Percentiles rank a stretch among this genome's conserved stretches.
These are phyloP conservation scores for Trametes polyzona DNA, from an alignment of 1,284 basidiomycete species.

Conservation along the genomic window DNA sequence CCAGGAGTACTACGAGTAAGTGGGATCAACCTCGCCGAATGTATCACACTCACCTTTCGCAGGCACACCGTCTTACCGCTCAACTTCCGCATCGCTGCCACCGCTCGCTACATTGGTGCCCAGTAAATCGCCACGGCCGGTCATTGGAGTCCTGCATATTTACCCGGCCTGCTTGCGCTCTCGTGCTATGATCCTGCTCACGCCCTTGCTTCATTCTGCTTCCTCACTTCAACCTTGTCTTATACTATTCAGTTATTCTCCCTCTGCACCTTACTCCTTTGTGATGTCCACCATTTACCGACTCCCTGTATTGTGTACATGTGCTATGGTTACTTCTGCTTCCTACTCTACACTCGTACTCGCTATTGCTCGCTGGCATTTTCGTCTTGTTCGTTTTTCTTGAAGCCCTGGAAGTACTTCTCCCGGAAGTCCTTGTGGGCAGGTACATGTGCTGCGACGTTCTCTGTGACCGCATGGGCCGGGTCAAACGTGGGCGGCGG, in stretches of 20 bases:
- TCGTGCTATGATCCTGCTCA: neutral
- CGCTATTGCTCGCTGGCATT: neutral
- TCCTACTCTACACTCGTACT: neutral
- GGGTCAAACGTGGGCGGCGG: slow-evolving; percentile 56
- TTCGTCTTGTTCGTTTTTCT: slow-evolving; percentile 35
- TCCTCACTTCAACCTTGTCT: neutral
- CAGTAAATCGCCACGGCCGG: neutral
- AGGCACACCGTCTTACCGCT: slow-evolving; percentile 55
- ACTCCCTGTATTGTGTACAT: neutral
- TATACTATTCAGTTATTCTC: neutral
- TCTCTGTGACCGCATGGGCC: slow-evolving; percentile 25
- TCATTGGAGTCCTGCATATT: too few species aligned
- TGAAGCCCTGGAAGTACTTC: slow-evolving; percentile 83
- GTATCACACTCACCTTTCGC: neutral
- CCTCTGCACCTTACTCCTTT: too few species aligned
- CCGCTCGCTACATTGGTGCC: slow-evolving; percentile 50
- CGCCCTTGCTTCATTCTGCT: neutral
- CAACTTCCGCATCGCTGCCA: slow-evolving; percentile 58
- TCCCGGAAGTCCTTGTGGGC: slow-evolving; percentile 81
- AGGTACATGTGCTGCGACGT: slow-evolving; percentile 49
- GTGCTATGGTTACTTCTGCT: neutral
- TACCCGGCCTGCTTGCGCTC: neutral
- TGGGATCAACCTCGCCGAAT: neutral
- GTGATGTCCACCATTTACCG: too few species aligned
- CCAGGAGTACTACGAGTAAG: slow-evolving; percentile 73